A percentile compares a stretch with the other conserved stretches of the same genome.
These are phyloP conservation scores for Rhodotorula sp. DNA, from an alignment of 1,284 basidiomycete species.

Conservation along the genomic window DNA sequence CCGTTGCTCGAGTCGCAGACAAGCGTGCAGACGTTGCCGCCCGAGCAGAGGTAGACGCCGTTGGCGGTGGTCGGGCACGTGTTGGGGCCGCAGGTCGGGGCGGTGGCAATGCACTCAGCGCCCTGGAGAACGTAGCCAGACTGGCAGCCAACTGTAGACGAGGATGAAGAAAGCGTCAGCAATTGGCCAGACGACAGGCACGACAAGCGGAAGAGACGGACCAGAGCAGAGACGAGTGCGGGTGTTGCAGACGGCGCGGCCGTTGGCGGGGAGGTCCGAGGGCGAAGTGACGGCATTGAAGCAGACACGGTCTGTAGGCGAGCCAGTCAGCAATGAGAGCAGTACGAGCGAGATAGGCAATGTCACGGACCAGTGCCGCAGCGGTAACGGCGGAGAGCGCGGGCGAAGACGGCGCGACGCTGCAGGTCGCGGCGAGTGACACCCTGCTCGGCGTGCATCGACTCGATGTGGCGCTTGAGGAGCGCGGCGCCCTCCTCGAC, in stretches of 20 bases:
- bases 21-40: conserved; percentile 3
- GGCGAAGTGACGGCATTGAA: conserved; percentile 12
- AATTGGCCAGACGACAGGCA: not conserved
- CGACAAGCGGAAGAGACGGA: not conserved
- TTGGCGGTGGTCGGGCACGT: conserved; percentile 14
- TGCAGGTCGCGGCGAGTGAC: conserved; percentile 14
- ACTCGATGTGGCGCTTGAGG: conserved; percentile 16
- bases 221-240: conserved; percentile 15
- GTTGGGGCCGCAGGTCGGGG: conserved; percentile 19
- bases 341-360: not conserved
- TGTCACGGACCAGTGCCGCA: conserved; percentile 4
- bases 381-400: conserved; percentile 6
- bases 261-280: conserved; percentile 22
- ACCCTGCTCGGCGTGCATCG: conserved; percentile 4
- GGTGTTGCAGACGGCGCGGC: conserved; percentile 17
- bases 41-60: conserved; percentile 24
- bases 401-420: conserved; percentile 7
- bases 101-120: conserved; percentile 18
- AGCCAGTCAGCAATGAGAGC: no score
- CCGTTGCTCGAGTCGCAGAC: conserved; percentile 10
- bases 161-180: no score
- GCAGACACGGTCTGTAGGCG: conserved; percentile 15
- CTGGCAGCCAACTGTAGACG: conserved; percentile 10
- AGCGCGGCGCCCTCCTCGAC: not conserved
- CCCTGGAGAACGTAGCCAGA: conserved; percentile 9